Base-by-base conservation (phyloP, 306 rosid species). In the Malus orientalis region DNA sequence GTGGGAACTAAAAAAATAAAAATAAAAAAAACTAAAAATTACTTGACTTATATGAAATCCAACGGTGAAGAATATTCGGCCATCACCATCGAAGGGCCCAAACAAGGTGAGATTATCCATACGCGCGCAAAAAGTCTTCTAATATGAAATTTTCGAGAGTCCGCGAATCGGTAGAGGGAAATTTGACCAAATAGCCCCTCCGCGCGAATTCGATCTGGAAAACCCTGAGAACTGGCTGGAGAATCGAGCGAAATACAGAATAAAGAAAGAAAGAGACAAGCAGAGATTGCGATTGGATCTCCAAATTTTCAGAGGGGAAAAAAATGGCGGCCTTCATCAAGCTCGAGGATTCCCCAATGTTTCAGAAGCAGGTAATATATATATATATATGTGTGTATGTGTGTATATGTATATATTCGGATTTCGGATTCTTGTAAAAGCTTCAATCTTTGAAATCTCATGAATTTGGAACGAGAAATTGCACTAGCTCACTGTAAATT, bases 321-420 rank as follows among this genome's bases (percentile, higher is more conserved):
- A 79, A 71, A 88, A 92, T 92, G 97, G 96, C 92, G 65, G 77
- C 97, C 18, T 95, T 92, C 75, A 75, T 88, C 87, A 95, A 87
- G 88, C 96, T 95, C 33, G 99, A 95, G 51, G 99, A 95, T 79
- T 95, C 99, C 54, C 99, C 99, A 29, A 95, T 95, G 97, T 95
- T 95, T 83, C 93, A 89, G 87, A 95, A 87, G 72, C 97, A 95
- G 97, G 99, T 91, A 70, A 30, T 25, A 15, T 45, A 45, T 25
- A 25, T 25, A 25, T 25, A 25, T 25, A 25, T 25, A 25, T 25
- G 25, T 25, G 25, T 45, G 11, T 11, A 4, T 12, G 14, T 45
- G 13, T 11, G 0, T 47, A 13, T 14, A 15, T 49, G 18, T 51
- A 16, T 49, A 10, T 69, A 45, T 61, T 77, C 27, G 19, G 9